phyloP scores from a whole-genome alignment of 2,329 filamentous ascomycete genomes.

The Penicillium sclerotigenum region DNA sequence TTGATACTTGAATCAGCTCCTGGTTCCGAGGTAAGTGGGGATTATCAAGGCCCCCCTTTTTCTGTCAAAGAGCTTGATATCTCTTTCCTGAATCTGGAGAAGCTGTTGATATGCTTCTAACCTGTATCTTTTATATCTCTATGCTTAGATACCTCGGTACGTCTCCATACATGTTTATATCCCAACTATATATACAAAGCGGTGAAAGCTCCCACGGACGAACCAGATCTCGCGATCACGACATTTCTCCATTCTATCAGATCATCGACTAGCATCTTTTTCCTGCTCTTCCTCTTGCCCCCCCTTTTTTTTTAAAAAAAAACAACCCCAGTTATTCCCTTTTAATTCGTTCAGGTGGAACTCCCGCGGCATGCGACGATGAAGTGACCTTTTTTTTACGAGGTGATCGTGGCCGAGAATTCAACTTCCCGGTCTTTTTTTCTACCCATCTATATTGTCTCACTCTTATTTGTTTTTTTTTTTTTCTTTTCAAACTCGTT shows the following conservation, averaged over 20 bases:
- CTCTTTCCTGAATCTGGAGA: not conserved
- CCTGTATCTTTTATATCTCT: too few species aligned
- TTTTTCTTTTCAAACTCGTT: not conserved
- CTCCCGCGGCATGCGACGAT: conserved; percentile 8
- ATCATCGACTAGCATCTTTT: conserved; percentile 34
- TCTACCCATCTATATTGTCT: not conserved
- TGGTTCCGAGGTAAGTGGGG: not conserved
- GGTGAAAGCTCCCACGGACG: conserved; percentile 26
- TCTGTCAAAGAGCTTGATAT: not conserved
- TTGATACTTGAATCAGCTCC: not conserved
- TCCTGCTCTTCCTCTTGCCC: conserved; percentile 3
- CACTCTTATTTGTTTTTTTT: not conserved
- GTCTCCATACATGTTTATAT: not conserved
- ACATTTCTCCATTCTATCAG: conserved; percentile 46
- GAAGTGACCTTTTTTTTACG: not conserved
- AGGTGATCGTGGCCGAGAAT: conserved; percentile 8
- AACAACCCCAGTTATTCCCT: conserved; percentile 5
- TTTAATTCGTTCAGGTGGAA: conserved; percentile 7
- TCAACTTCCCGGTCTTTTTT: conserved; percentile 2
- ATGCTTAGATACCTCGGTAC: too few species aligned
- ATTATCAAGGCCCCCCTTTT: not conserved
- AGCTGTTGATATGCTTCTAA: not conserved
- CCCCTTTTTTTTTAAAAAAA: conserved; percentile 2
- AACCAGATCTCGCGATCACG: conserved; percentile 39
- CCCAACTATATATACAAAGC: conserved; percentile 11